Conservation (phyloP, 2,329 filamentous ascomycete genomes). For the Paracoccidioides lutzii region DNA sequence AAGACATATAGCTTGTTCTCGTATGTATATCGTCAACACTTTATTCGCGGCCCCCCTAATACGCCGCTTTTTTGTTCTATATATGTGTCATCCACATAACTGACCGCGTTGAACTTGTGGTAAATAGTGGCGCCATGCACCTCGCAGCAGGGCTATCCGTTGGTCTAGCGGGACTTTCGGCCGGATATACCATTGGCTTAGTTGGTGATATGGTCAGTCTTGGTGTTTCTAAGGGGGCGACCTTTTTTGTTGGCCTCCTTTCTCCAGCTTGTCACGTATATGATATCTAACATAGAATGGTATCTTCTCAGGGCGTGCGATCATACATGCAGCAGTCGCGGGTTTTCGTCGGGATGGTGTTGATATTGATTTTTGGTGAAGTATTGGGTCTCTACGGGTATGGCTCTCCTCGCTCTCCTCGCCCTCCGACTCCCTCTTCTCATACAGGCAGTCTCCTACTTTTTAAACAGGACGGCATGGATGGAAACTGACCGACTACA, state of each 20-base stretch:
- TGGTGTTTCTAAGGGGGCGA: neutral
- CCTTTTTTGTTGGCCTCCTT: neutral
- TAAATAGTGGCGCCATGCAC: conserved; percentile 71
- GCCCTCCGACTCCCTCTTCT: conserved; percentile 39
- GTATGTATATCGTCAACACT: conserved; percentile 35
- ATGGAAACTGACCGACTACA: conserved; percentile 6
- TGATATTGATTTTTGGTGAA: conserved; percentile 97
- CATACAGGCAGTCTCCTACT: neutral
- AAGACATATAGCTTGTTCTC: conserved; percentile 72
- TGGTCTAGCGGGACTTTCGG: conserved; percentile 80
- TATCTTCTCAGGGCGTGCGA: conserved; percentile 52
- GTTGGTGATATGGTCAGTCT: conserved; percentile 70
- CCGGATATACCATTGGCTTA: conserved; percentile 90
- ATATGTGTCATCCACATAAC: conserved; percentile 3
- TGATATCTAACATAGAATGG: neutral
- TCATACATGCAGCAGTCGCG: conserved; percentile 93
- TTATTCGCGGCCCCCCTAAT: neutral
- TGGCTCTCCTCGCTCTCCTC: conserved; percentile 19
- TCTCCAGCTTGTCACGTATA: neutral
- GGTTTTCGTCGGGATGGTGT: conserved; percentile 95
- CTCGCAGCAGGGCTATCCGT: conserved; percentile 82
- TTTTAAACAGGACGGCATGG: neutral
- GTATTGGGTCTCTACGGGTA: conserved; percentile 94
- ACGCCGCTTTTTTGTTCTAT: neutral
- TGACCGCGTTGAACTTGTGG: conserved; percentile 9